Conservation (phyloP, 495 filamentous ascomycete genomes). For the Trichoderma reesei region DNA sequence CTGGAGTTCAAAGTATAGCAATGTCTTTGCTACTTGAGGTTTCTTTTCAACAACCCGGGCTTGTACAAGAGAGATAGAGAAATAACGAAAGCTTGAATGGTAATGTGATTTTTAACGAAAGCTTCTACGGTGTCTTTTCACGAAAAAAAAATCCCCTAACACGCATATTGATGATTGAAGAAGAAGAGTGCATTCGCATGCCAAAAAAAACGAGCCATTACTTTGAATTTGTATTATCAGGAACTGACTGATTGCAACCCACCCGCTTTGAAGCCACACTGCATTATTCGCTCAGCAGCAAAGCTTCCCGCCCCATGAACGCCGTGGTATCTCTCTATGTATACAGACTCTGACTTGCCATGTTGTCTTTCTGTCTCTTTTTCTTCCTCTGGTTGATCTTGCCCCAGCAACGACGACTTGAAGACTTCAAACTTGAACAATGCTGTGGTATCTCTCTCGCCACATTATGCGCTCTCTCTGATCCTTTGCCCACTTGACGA, state of each 20-base stretch:
- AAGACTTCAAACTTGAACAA: too few relatives aligned
- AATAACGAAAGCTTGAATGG: slow-evolving; percentile 5
- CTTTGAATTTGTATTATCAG: too few relatives aligned
- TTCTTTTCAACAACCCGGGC: neutral
- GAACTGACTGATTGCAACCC: neutral
- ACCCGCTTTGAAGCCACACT: neutral
- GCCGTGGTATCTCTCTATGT: slow-evolving; percentile 1
- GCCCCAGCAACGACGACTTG: neutral
- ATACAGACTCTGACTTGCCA: neutral
- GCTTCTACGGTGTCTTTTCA: too few relatives aligned
- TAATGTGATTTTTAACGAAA: neutral
- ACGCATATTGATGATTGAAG: neutral
- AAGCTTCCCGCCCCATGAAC: neutral
- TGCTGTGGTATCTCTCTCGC: too few relatives aligned
- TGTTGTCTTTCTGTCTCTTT: neutral
- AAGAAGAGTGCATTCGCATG: neutral
- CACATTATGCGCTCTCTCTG: too few relatives aligned
- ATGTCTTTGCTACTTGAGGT: too few relatives aligned
- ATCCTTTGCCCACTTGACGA: neutral
- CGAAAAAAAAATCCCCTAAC: too few relatives aligned
- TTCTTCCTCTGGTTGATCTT: neutral
- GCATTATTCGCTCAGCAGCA: neutral
- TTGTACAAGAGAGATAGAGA: slow-evolving; percentile 8
- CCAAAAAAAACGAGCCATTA: too few relatives aligned
- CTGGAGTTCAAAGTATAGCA: neutral